Evolutionary conservation across 2,329 filamentous ascomycete species (phyloP), one percentile per base, ranked within the genome.

Genomic region (Colletotrichum zoysiae): DNA sequence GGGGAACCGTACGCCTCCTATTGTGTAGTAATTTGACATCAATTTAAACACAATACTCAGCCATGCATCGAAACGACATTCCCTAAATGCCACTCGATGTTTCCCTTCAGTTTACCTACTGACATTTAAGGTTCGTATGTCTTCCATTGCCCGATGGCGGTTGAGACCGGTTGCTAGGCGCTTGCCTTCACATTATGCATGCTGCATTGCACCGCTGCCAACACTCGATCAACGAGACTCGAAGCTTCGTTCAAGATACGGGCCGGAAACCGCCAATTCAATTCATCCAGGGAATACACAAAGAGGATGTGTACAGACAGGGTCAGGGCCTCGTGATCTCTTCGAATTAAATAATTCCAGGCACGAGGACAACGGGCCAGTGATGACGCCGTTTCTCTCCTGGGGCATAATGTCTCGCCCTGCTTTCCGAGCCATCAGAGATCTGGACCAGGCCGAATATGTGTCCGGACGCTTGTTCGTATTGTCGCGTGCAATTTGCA

Each of bases 361-460:
- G 64, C 23, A 67, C 44, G 35, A 42, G 42, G 16, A 35, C 26
- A 5, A 0, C 35, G 63, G 58, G 26, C 68, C 51, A 63, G 58
- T 68, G 53, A 67, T 20, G 51, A 42, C 50, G 30, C 51, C 59
- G 26, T 26, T 57, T 33, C 40, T 60, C 30, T 42, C 8, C 14
- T 20, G 9, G 51, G 26, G 46, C 11, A 23, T 26, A 58, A 40
- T 53, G 65, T 59, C 16, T 11, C 12, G 57, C 64, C 65, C 58
- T 71, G 68, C 51, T 51, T 57, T 58, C 8, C 14, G 40, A 23
- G 40, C 23, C 30, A 30, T 16, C 14, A 57, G 30, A 44, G n/a
- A 51, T 48, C 59, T 64, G 58, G 50, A 30, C 62, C 68, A 62
- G 16, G 23, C 65, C 59, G 51, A 51, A 62, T 44, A 30, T 61